phyloP scores from a whole-genome alignment of 129 eudicot species.

The Flaveria robusta region DNA sequence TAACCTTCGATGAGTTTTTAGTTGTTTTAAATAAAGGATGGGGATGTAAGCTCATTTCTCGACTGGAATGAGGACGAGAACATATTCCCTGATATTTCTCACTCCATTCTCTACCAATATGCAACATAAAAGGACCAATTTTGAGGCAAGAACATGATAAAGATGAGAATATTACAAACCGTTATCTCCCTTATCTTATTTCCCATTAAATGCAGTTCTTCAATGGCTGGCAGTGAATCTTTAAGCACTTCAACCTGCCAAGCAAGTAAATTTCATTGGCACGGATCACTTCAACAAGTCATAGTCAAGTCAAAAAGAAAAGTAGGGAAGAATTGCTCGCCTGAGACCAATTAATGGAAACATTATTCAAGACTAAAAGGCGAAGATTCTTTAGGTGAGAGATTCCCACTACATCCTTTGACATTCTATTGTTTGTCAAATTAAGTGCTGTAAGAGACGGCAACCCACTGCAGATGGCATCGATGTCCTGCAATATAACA shows the following conservation, averaged over 20 bases:
- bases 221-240: constrained; percentile 61
- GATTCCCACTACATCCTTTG: constrained; percentile 44
- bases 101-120: neutral
- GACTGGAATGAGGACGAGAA: neutral
- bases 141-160: constrained; percentile 11
- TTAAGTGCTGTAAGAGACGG: constrained; percentile 72
- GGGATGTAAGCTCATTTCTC: neutral
- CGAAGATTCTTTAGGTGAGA: constrained; percentile 59
- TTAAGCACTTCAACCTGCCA: constrained; percentile 78
- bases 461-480: constrained; percentile 62
- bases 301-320: constrained; percentile 21
- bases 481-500: constrained; percentile 68
- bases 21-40: constrained; percentile 3
- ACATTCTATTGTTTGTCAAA: constrained; percentile 64
- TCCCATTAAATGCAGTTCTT: constrained; percentile 93
- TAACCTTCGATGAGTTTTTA: neutral
- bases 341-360: constrained; percentile 79
- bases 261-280: constrained; percentile 22
- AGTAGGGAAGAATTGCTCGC: constrained; percentile 29
- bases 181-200: constrained; percentile 62
- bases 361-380: constrained; percentile 76
- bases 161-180: constrained; percentile 43
- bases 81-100: neutral
- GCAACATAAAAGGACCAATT: neutral
- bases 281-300: neutral